phyloP scores from a whole-genome alignment of 179 eudicot genomes.

The Drosera spatulata region DNA sequence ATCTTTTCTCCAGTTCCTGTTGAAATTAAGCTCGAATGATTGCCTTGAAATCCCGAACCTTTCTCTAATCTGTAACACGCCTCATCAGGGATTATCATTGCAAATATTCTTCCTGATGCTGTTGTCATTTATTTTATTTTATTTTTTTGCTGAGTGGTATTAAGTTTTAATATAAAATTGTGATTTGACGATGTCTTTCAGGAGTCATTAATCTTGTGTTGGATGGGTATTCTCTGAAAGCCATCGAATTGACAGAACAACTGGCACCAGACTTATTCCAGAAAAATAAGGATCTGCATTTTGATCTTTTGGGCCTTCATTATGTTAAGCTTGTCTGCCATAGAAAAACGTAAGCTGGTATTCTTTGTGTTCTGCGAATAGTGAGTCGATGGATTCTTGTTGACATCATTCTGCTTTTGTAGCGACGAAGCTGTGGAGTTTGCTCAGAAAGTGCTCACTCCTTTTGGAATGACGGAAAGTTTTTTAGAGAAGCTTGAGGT shows the following conservation, averaged over 20 bases:
- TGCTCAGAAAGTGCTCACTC: slow-evolving; percentile 61
- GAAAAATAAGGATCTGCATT: slow-evolving; percentile 61
- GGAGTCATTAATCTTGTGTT: slow-evolving; percentile 54
- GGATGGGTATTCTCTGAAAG: slow-evolving; percentile 64
- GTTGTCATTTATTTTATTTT: no score
- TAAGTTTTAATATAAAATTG: not conserved
- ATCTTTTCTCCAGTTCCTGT: no score
- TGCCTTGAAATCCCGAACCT: no score
- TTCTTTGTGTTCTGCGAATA: no score
- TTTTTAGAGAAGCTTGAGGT: slow-evolving; percentile 67
- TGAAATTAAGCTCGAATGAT: no score
- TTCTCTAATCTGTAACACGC: no score
- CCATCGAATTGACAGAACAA: slow-evolving; percentile 78
- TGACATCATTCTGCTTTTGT: slow-evolving; percentile 24
- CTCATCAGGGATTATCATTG: no score
- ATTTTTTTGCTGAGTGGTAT: not conserved
- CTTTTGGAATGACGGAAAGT: slow-evolving; percentile 59
- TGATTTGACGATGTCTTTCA: slow-evolving; percentile 14
- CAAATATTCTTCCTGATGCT: no score
- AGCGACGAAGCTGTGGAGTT: slow-evolving; percentile 83
- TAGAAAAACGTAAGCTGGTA: slow-evolving; percentile 45
- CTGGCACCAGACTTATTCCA: slow-evolving; percentile 71
- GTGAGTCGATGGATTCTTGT: not conserved
- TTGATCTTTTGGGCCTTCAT: slow-evolving; percentile 80
- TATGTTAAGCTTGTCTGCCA: slow-evolving; percentile 76